These are phyloP conservation scores for Acidiella bohemica DNA, from an alignment of 495 filamentous ascomycete species.

Conservation along the genomic window DNA sequence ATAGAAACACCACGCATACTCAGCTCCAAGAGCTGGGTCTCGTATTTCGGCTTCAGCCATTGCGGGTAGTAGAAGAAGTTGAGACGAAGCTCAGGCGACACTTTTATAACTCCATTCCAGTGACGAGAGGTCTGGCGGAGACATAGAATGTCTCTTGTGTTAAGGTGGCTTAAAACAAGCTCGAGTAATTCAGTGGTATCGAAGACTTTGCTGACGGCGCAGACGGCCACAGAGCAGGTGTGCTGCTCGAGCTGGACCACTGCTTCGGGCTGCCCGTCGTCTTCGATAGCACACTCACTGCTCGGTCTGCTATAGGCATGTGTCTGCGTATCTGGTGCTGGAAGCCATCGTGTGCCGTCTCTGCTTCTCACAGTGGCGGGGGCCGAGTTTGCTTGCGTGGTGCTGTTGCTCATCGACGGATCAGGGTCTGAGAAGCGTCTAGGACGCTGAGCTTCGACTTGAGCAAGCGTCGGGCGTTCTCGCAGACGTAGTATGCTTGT, in stretches of 20 bases:
- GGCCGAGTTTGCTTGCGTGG: too few species aligned
- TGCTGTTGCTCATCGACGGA: too few species aligned
- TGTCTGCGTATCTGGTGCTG: conserved; percentile 4
- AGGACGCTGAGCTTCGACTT: neutral
- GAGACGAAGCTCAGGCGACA: conserved; percentile 12
- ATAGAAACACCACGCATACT: conserved; percentile 7
- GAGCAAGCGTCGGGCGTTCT: neutral
- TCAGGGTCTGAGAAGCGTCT: conserved; percentile 4
- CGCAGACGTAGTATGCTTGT: conserved; percentile 1
- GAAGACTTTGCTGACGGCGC: conserved; percentile 6
- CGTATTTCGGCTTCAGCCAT: neutral
- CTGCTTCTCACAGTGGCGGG: conserved; percentile 2
- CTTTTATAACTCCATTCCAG: conserved; percentile 4
- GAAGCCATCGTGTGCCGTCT: conserved; percentile 10
- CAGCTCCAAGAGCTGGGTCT: conserved; percentile 5
- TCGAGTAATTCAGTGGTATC: conserved; percentile 15
- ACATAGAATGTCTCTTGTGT: conserved; percentile 3
- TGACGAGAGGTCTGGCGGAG: conserved; percentile 1
- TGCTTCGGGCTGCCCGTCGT: neutral
- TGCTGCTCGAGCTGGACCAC: neutral
- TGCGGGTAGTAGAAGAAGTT: conserved; percentile 9
- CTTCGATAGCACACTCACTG: neutral
- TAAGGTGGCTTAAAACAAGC: conserved; percentile 1
- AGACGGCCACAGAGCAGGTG: conserved; percentile 1
- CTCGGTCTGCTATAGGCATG: neutral